A percentile compares a stretch with the other conserved stretches of the same genome.
phyloP scores from a whole-genome alignment of 345 rosid genomes.

The Toxicodendron radicans region DNA sequence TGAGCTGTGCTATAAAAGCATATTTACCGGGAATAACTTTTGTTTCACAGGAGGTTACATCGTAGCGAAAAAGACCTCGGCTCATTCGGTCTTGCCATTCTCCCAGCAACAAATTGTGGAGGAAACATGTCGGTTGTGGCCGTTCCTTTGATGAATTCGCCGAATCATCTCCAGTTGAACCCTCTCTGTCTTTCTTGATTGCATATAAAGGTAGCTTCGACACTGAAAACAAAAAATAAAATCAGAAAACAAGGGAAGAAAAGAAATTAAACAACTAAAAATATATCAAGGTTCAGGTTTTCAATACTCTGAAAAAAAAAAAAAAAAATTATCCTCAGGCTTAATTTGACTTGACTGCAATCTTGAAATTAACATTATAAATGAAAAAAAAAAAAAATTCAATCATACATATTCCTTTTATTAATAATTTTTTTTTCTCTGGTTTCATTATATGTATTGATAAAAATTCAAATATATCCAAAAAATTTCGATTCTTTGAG shows the following conservation, averaged over 20 bases:
- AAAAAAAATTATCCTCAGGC: no score
- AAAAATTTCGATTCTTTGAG: no score
- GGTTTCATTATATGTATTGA: no score
- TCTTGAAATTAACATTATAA: no score
- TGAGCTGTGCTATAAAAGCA: conserved; percentile 55
- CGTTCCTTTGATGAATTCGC: conserved; percentile 8
- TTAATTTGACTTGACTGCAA: no score
- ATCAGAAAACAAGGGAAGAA: conserved; percentile 10
- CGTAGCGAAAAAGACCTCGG: conserved; percentile 49
- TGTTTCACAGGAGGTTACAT: conserved; percentile 49
- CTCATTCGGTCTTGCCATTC: conserved; percentile 57
- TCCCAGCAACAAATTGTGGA: conserved; percentile 24
- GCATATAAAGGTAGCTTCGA: conserved; percentile 43
- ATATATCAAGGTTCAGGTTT: not conserved
- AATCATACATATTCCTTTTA: no score
- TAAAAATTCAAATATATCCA: no score
- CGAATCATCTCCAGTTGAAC: conserved; percentile 11
- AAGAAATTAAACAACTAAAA: not conserved
- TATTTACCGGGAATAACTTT: conserved; percentile 44
- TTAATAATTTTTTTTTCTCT: no score
- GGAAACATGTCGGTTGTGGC: conserved; percentile 10
- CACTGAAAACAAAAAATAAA: conserved; percentile 22
- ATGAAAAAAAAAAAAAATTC: no score
- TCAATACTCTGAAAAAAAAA: no score
- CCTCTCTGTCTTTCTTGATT: conserved; percentile 29